Base-by-base conservation (phyloP, 192 early-diverging fungal species). In the Haplosporangium gracile region DNA sequence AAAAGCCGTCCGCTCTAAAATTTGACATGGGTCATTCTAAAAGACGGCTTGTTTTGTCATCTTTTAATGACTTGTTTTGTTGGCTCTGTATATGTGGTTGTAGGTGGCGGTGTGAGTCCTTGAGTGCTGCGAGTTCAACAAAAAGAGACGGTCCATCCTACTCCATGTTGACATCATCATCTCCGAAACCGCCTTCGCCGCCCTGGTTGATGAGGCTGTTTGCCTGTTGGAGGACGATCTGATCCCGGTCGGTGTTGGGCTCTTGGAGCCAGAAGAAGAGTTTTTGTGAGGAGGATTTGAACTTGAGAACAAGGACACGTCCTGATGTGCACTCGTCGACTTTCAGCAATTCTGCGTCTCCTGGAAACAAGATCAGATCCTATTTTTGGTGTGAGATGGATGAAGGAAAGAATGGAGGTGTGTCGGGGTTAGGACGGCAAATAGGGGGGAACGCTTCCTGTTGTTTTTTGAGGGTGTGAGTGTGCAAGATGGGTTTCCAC, bases 211-310 rank as follows among this genome's bases (percentile, higher is more conserved):
- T 89, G 57, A 93, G 78, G 24, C 83, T 70, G 77, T 95, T 97
- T 26, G 94, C 91, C 32, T 87, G 80, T 24, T 78, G 79, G 15
- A 92, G 87, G n/a, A 94, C 76, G 69, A 90, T 90, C 20, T 86
- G 75, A 85, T 96, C 95, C 43, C 89, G 90, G 24, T 91, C 90
- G 24, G 90, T 86, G 65, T 94, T 92, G 8, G 88, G 80, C 55
- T 91, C 92, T 82, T 97, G 97, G 89, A 96, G 92, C 97, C 97
- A 97, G 75, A 95, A 96, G 81, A 97, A 97, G 70, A 93, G 76
- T 39, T 93, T 93, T 88, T 95, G 94, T 72, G 89, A 91, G 24
- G 96, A 96, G 3, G 95, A 93, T 86, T 94, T 93, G 89, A 97
- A 97, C 82, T 93, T 94, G 26, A 97, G 89, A 68, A 97, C 89